Conservation (phyloP, 768 basidiomycete genomes). For the Boletus sp. region DNA sequence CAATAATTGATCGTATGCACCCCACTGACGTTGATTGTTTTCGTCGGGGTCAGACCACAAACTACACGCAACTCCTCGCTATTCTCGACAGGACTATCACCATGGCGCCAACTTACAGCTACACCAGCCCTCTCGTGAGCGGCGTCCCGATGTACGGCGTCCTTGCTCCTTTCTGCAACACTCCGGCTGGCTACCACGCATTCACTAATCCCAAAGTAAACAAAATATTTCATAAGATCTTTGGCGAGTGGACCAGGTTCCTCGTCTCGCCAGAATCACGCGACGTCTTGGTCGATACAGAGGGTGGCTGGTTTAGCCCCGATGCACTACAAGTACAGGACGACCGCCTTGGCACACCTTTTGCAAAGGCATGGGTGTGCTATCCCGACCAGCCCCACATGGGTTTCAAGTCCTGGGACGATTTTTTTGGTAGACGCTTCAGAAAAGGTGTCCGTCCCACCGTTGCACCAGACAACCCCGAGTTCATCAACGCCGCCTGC, state of each 20-base stretch:
- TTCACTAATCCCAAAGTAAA: conserved; percentile 42
- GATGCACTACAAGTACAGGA: conserved; percentile 24
- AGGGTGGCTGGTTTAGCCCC: conserved; percentile 49
- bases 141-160: conserved; percentile 19
- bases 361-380: conserved; percentile 39
- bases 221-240: conserved; percentile 9
- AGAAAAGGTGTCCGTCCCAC: conserved; percentile 38
- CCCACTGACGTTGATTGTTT: not conserved
- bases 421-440: conserved; percentile 46
- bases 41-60: not conserved
- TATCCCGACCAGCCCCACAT: conserved; percentile 37
- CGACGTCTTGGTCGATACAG: conserved; percentile 36
- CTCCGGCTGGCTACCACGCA: conserved; percentile 19
- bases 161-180: conserved; percentile 23
- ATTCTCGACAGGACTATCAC: conserved; percentile 16
- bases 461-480: conserved; percentile 17
- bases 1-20: not conserved
- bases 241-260: conserved; percentile 45
- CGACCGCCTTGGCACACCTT: conserved; percentile 20
- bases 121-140: conserved; percentile 12
- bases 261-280: conserved; percentile 43
- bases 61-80: conserved; percentile 5
- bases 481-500: conserved; percentile 47
- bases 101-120: conserved; percentile 14
- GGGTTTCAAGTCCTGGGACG: conserved; percentile 50